These are phyloP conservation scores for Candida glucosophila DNA, from an alignment of 1,139 yeast species.

Conservation along the genomic window DNA sequence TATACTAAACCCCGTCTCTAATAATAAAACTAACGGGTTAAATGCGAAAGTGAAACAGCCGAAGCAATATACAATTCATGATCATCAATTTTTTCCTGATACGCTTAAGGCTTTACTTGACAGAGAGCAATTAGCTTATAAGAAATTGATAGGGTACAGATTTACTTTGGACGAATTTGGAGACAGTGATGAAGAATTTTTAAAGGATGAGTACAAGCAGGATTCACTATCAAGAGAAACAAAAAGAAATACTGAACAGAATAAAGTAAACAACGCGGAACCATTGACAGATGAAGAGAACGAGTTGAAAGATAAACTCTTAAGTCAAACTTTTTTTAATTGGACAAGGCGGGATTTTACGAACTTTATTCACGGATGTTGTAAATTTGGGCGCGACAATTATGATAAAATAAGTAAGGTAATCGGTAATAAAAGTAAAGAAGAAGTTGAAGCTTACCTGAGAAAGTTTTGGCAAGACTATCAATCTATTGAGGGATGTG, in stretches of 20 bases:
- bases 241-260: conserved; percentile 46
- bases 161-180: conserved; percentile 50
- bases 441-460: conserved; percentile 64
- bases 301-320: conserved; percentile 48
- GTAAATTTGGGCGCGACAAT: conserved; percentile 67
- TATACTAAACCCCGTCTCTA: conserved; percentile 38
- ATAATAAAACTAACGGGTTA: conserved; percentile 13
- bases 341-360: conserved; percentile 91
- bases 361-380: conserved; percentile 72
- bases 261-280: conserved; percentile 56
- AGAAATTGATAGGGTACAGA: conserved; percentile 64
- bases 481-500: conserved; percentile 72
- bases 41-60: conserved; percentile 55
- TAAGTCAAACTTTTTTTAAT: conserved; percentile 59
- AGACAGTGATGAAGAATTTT: conserved; percentile 48
- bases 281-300: conserved; percentile 76
- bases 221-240: conserved; percentile 29
- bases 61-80: conserved; percentile 63
- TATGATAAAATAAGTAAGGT: conserved; percentile 53
- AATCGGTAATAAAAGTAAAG: conserved; percentile 58
- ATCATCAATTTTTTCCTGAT: conserved; percentile 80
- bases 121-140: conserved; percentile 70
- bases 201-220: conserved; percentile 39
- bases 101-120: conserved; percentile 58
- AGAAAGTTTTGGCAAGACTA: conserved; percentile 69